A percentile compares a stretch with the other conserved stretches of the same genome.
Conservation (phyloP, 371 early-diverging fungal genomes). For the Mucor circinelloides region DNA sequence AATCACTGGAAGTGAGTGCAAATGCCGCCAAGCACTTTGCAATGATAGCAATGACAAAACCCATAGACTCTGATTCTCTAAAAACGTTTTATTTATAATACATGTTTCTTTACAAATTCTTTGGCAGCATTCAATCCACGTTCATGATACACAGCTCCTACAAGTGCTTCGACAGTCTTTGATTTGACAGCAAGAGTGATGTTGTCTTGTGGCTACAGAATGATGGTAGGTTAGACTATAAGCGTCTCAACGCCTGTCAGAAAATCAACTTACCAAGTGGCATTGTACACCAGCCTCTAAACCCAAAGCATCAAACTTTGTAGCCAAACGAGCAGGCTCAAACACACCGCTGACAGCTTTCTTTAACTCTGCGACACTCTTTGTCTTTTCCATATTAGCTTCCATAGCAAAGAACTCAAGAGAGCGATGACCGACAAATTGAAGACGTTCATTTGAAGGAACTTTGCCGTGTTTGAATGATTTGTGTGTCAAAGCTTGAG, state of each 20-base stretch:
- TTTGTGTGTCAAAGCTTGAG: slow-evolving; percentile 73
- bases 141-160: slow-evolving; percentile 32
- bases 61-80: not conserved
- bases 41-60: not conserved
- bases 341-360: slow-evolving; percentile 13
- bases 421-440: slow-evolving; percentile 57
- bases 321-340: slow-evolving; percentile 15
- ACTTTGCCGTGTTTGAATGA: slow-evolving; percentile 64
- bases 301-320: slow-evolving; percentile 36
- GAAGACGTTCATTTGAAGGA: slow-evolving; percentile 70
- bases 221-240: not conserved
- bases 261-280: slow-evolving; percentile 30
- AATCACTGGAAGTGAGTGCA: too few species aligned
- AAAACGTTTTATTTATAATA: slow-evolving; percentile 8
- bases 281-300: slow-evolving; percentile 37
- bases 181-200: slow-evolving; percentile 17
- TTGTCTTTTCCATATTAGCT: slow-evolving; percentile 9
- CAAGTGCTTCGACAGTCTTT: slow-evolving; percentile 21
- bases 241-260: not conserved
- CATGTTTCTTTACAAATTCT: slow-evolving; percentile 28
- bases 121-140: slow-evolving; percentile 28
- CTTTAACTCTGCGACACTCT: slow-evolving; percentile 15
- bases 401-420: slow-evolving; percentile 38
- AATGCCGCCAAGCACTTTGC: not conserved
- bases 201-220: slow-evolving; percentile 7